These are phyloP conservation scores for Candida lessepsii DNA, from an alignment of 805 yeast species.

Conservation along the genomic window DNA sequence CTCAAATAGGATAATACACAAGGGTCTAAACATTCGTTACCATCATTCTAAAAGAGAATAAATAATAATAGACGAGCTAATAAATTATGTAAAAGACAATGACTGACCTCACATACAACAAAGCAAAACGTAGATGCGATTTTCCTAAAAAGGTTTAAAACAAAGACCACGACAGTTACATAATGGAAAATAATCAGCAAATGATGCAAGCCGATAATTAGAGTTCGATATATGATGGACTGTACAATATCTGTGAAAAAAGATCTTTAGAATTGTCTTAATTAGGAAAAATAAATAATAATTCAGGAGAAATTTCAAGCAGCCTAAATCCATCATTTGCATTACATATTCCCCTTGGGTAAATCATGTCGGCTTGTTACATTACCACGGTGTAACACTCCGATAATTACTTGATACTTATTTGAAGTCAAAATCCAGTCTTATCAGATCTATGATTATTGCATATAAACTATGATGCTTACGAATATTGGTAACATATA, in stretches of 20 bases:
- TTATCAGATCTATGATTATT: not conserved
- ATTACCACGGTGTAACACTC: not conserved
- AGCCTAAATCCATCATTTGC: slow-evolving; percentile 4
- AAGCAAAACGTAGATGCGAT: not conserved
- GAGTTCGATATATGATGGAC: not conserved
- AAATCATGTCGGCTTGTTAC: not conserved
- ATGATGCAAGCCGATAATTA: not conserved
- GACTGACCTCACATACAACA: too few relatives aligned
- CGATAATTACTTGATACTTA: not conserved
- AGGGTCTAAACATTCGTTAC: slow-evolving; percentile 2
- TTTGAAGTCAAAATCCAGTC: too few relatives aligned
- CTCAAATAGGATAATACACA: slow-evolving; percentile 2
- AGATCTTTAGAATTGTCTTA: slow-evolving; percentile 1
- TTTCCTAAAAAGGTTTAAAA: not conserved
- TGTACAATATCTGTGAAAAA: not conserved
- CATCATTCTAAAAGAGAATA: not conserved
- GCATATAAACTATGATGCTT: too few relatives aligned
- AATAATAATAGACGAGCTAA: slow-evolving; percentile 4
- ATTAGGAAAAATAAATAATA: slow-evolving; percentile 12
- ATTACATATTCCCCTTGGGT: slow-evolving; percentile 1
- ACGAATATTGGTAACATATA: too few relatives aligned
- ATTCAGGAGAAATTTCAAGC: slow-evolving; percentile 9
- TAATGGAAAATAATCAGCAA: not conserved
- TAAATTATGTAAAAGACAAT: not conserved
- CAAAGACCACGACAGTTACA: not conserved